Percentiles rank a stretch among this genome's conserved stretches.
These are phyloP conservation scores for Boechera stricta DNA, from an alignment of 345 rosid genomes.

Conservation along the genomic window DNA sequence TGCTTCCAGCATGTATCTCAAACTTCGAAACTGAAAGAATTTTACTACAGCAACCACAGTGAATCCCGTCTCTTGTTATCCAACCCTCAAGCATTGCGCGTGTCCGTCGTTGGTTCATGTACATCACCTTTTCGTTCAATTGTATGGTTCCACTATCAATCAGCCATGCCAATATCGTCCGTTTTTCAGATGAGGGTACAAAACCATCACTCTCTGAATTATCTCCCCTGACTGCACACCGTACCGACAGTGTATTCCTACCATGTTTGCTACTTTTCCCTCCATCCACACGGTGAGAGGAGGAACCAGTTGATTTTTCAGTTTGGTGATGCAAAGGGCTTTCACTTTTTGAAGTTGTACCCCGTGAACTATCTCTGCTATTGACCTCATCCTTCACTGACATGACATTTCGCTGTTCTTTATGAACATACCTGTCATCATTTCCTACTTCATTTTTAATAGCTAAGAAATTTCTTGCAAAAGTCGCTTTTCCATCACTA, in stretches of 20 bases:
- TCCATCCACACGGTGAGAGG: conserved; percentile 56
- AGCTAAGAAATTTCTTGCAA: conserved; percentile 44
- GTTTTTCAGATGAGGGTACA: conserved; percentile 65
- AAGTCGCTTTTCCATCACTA: conserved; percentile 48
- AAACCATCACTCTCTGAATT: conserved; percentile 62
- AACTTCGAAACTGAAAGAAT: conserved; percentile 68
- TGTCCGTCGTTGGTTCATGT: conserved; percentile 60
- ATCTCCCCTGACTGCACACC: conserved; percentile 53
- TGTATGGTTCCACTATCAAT: conserved; percentile 67
- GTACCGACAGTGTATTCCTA: conserved; percentile 69
- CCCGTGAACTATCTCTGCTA: conserved; percentile 46
- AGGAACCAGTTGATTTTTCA: conserved; percentile 50
- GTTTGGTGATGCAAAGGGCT: conserved; percentile 42
- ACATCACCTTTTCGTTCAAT: conserved; percentile 69
- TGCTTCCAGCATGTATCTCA: conserved; percentile 90
- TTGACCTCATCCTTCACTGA: conserved; percentile 52
- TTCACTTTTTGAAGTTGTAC: conserved; percentile 48
- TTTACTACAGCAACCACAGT: conserved; percentile 86
- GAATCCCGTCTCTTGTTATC: conserved; percentile 78
- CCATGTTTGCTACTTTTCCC: conserved; percentile 72
- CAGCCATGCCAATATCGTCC: conserved; percentile 79
- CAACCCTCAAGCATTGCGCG: conserved; percentile 66
- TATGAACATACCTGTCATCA: conserved; percentile 60
- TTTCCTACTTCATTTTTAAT: conserved; percentile 51
- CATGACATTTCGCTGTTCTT: conserved; percentile 61